Evolutionary conservation across 352 stramenopile genomes (phyloP), one percentile per base, ranked within the genome.

Genomic region (Phytophthora fragariae): DNA sequence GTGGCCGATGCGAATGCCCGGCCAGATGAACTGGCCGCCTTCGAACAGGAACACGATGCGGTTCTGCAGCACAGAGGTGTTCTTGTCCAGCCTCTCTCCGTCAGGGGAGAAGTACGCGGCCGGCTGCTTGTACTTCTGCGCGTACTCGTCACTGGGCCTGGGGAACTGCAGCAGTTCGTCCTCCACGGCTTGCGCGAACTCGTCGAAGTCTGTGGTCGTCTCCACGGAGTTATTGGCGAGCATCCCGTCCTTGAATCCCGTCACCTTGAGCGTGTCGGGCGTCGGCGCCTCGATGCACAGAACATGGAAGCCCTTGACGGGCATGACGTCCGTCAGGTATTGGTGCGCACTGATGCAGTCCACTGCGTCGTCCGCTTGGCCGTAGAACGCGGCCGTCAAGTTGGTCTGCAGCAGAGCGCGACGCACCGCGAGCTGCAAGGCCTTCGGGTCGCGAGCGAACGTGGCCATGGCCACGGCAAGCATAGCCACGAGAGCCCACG

Each of bases 21-120:
- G 87, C 84, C 87, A 94, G 62, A 92, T 88, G 67, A 94, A 92
- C 58, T 92, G 84, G 0, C 84, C 87, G 46, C 87, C 84, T 70
- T 94, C 87, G 57, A 94, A 92, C 24, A 94, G 64, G 58, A 88
- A 94, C 39, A 92, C 84, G 56, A 92, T 60, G n/a, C 55, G 65
- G 64, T 86, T 79, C 19, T 69, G 65, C 56, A 92, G 70, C n/a
- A 67, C 68, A 41, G 63, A 78, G 17, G 68, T 55, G n/a, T 90
- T 67, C n/a, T 67, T 57, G n/a, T 81, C 75, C 1, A 94, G 62
- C 7, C 76, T 83, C 55, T 78, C 60, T 58, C 87, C 85, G 2
- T 89, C 69, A 1, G 83, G 73, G 39, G 81, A 85, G 69, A 93
- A 93, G 63, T 88, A 92, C 17, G 81, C 84, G 41, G 77, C 77